Conservation (phyloP, 495 filamentous ascomycete genomes). For the Chaetomium fimeti region DNA sequence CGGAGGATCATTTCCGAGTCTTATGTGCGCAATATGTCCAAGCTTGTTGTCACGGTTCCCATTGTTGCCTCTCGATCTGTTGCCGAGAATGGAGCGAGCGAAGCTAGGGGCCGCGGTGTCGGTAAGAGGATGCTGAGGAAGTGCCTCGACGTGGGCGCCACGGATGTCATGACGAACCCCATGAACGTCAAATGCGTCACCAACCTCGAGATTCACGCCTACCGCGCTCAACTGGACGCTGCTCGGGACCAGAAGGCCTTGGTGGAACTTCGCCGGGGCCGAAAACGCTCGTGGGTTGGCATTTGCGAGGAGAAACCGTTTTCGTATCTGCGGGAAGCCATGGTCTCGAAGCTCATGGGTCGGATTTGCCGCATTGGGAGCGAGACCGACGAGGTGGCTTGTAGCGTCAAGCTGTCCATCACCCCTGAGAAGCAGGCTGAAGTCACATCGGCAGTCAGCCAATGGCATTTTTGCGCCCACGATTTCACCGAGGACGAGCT, state of each 20-base stretch:
- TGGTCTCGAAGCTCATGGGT: conserved; percentile 89
- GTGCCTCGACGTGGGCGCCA: conserved; percentile 80
- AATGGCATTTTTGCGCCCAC: conserved; percentile 87
- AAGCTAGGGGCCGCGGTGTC: conserved; percentile 31
- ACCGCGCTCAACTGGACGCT: conserved; percentile 71
- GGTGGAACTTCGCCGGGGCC: conserved; percentile 61
- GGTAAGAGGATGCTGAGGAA: conserved; percentile 51
- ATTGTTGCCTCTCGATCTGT: conserved; percentile 50
- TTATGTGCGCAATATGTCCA: conserved; percentile 67
- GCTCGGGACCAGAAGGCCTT: conserved; percentile 66
- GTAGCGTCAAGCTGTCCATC: conserved; percentile 48
- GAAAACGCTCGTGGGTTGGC: conserved; percentile 91
- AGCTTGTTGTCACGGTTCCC: conserved; percentile 70
- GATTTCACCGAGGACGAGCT: conserved; percentile 87
- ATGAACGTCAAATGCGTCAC: conserved; percentile 67
- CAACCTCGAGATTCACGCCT: conserved; percentile 76
- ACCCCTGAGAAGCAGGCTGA: conserved; percentile 55
- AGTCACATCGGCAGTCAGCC: conserved; percentile 68
- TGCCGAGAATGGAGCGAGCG: conserved; percentile 28
- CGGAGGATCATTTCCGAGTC: conserved; percentile 68
- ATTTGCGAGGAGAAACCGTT: conserved; percentile 84
- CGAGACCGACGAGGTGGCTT: conserved; percentile 46
- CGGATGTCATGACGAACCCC: conserved; percentile 79
- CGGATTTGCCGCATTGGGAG: conserved; percentile 74
- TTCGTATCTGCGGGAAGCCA: conserved; percentile 77